These are phyloP conservation scores for Kwoniella sp. DNA, from an alignment of 768 basidiomycete species.

Conservation along the genomic window DNA sequence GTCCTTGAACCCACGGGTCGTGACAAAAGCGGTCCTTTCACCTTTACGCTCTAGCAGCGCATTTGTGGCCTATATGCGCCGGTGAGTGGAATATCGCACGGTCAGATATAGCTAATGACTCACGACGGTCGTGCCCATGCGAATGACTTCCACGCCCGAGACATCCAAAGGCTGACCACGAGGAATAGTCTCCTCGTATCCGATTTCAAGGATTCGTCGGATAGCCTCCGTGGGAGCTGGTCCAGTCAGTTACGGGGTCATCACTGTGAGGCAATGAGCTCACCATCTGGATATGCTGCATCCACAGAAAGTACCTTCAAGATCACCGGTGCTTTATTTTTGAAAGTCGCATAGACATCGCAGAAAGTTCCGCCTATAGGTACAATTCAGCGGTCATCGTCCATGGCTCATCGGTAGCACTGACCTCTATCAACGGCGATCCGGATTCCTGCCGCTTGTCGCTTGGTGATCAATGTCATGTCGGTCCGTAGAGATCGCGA, in stretches of 20 bases:
- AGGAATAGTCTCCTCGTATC: conserved; percentile 14
- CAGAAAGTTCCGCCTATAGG: conserved; percentile 78
- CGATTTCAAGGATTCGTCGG: conserved; percentile 4
- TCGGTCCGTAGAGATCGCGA: no score
- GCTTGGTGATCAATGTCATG: conserved; percentile 7
- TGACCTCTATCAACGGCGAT: conserved; percentile 23
- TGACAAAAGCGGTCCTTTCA: conserved; percentile 35
- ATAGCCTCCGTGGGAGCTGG: background rate
- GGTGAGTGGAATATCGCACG: background rate
- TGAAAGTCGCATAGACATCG: conserved; percentile 71
- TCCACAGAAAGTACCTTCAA: background rate
- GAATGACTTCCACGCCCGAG: conserved; percentile 28
- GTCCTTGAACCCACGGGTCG: conserved; percentile 44
- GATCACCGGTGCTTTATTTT: conserved; percentile 57
- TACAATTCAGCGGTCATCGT: background rate
- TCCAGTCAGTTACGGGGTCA: conserved; percentile 3
- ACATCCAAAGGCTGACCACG: conserved; percentile 29
- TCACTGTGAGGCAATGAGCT: conserved; percentile 10
- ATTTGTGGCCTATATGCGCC: conserved; percentile 20
- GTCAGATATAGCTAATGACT: background rate
- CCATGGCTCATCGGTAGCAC: background rate
- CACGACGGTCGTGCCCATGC: conserved; percentile 41
- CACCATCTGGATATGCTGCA: conserved; percentile 2
- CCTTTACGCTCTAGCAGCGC: conserved; percentile 40
- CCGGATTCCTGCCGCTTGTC: conserved; percentile 15